Base-by-base conservation (phyloP, 2,329 filamentous ascomycete genomes). In the Xylariaceae sp. region DNA sequence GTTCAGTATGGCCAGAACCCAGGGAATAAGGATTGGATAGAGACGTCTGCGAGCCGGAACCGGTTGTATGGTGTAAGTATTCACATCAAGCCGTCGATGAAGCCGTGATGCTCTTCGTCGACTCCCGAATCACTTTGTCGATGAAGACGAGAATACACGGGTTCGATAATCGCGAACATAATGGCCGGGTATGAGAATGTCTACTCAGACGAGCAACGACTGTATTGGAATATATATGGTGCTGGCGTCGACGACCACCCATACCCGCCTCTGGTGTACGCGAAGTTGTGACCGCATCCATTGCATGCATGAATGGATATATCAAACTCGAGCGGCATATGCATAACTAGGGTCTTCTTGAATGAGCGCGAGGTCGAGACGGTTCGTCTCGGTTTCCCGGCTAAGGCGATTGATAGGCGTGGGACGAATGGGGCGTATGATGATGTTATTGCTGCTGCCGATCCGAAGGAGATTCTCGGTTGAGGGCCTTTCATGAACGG, bases 121-220 rank as follows among this genome's bases (percentile, higher is more conserved):
- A 52, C 51, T 17, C 39, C 17, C 1, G 53, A 55, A 10, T 55
- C 48, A 23, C 57, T 48, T 51, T 51, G 56, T 45, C 51, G 54
- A 15, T 5, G 17, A n/a, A 55, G 35, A 13, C 47, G 53, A 5
- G 52, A 39, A 49, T 55, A 55, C 11, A 39, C 47, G 39, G 48
- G 39, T 30, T 23, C 44, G 30, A 55, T 55, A 23, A 59, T 17
- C 18, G 55, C 51, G n/a, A 59, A 55, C 57, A 59, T 59, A 30
- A 13, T 59, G 48, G 57, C 37, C 49, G 15, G 30, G 30, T 52
- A 10, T 17, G 47, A 17, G 2, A 9, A 51, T 30, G 1, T n/a
- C 17, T 18, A 7, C 48, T 10, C 17, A 15, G 35, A 23, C 23
- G 37, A 55, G 13, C 23, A 13, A 39, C 11, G 10, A 30, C 50